Percentiles rank a stretch among this genome's conserved stretches.
These are phyloP conservation scores for Tarenaya hassleriana DNA, from an alignment of 345 rosid species.

Conservation along the genomic window DNA sequence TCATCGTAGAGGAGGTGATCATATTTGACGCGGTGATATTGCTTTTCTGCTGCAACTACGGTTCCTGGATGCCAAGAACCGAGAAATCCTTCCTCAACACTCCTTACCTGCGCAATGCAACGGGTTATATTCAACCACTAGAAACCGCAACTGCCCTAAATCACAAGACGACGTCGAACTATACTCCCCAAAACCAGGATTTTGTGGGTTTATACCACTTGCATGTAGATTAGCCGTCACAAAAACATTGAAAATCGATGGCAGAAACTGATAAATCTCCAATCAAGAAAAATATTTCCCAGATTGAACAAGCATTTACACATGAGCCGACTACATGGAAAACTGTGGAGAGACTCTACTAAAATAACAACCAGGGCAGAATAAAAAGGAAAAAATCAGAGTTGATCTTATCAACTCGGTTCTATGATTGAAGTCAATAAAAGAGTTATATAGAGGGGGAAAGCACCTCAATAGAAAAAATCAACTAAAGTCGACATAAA, in stretches of 20 bases:
- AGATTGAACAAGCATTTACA: too few relatives aligned
- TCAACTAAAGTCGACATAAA: not conserved
- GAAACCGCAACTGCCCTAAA: not conserved
- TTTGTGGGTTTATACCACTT: too few relatives aligned
- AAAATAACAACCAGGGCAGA: not conserved
- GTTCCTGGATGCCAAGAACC: constrained; percentile 74
- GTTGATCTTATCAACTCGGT: not conserved
- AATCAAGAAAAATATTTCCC: not conserved
- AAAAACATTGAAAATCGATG: not conserved
- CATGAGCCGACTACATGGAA: too few relatives aligned
- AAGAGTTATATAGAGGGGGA: too few relatives aligned
- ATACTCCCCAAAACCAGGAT: constrained; percentile 1
- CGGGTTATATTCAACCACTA: constrained; percentile 2
- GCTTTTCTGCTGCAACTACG: constrained; percentile 26
- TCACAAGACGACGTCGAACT: not conserved
- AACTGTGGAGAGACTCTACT: too few relatives aligned
- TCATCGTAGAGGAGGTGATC: constrained; percentile 47
- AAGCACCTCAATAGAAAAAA: not conserved
- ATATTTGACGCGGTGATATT: constrained; percentile 35
- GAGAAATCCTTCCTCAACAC: constrained; percentile 65
- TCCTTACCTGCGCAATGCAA: constrained; percentile 46
- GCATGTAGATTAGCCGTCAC: not conserved
- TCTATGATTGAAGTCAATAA: constrained; percentile 8
- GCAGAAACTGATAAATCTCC: not conserved
- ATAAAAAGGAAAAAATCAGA: constrained; percentile 2